phyloP scores from a whole-genome alignment of 768 basidiomycete species.

The Boletus vinaceobasis region DNA sequence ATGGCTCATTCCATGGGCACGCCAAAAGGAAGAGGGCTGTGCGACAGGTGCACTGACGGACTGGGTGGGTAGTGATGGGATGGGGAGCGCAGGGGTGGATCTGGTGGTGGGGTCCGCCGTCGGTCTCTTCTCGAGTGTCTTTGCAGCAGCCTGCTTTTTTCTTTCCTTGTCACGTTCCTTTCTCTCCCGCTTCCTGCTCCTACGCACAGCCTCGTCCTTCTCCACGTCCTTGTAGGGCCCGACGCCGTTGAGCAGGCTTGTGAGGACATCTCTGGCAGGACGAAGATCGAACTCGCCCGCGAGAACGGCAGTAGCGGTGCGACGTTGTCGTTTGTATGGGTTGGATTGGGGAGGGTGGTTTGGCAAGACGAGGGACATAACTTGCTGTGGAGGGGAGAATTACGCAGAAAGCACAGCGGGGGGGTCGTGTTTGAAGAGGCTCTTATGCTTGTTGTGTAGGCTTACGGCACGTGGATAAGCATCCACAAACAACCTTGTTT shows the following conservation, averaged over 20 bases:
- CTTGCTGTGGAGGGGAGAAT: conserved; percentile 9
- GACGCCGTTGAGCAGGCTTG: conserved; percentile 75
- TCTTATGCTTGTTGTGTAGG: conserved; percentile 35
- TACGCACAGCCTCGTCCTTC: conserved; percentile 54
- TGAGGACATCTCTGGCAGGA: conserved; percentile 70
- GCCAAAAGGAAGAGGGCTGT: conserved; percentile 59
- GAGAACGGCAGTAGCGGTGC: conserved; percentile 73
- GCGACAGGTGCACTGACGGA: conserved; percentile 29
- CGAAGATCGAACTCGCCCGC: conserved; percentile 70
- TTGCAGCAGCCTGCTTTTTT: conserved; percentile 38
- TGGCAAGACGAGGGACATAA: conserved; percentile 23
- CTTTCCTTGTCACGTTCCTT: conserved; percentile 49
- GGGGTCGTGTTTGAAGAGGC: conserved; percentile 32
- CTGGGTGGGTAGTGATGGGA: conserved; percentile 14
- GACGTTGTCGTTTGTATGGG: conserved; percentile 40
- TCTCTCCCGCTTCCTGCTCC: conserved; percentile 49
- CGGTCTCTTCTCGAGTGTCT: conserved; percentile 34
- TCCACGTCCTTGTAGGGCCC: conserved; percentile 61
- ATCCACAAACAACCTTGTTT: conserved; percentile 36
- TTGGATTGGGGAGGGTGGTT: conserved; percentile 10
- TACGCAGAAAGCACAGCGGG: conserved; percentile 26
- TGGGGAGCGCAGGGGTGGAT: conserved; percentile 17
- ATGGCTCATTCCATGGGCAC: conserved; percentile 40
- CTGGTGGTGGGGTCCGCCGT: conserved; percentile 13
- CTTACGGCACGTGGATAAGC: conserved; percentile 38